Base-by-base conservation (phyloP, 2,329 filamentous ascomycete species). In the Chrysosporium queenslandicum region DNA sequence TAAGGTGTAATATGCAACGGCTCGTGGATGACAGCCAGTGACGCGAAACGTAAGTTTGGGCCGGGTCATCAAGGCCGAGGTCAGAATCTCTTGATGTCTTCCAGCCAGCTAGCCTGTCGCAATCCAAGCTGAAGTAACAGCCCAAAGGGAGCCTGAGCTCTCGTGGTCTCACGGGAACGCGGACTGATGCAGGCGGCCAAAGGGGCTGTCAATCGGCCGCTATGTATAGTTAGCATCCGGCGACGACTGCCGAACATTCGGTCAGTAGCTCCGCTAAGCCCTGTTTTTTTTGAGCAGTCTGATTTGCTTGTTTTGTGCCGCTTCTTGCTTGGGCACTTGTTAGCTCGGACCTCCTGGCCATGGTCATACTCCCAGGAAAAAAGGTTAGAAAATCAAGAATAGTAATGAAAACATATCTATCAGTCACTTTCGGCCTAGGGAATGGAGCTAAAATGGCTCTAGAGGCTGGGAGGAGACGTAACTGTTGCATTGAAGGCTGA, bases 281-380 rank as follows among this genome's bases (percentile, higher is more conserved):
- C 47, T 50, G 47, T 50, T 41, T 50, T 16, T 2, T 30, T 11
- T 46, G 16, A 7, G 8, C 37, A 34, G 8, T 50, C 39, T 50
- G 48, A 43, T 50, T 50, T 36, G 37, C 29, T 18, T 49, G 2
- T 1, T 12, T 5, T 4, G 8, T 16, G 2, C 14, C 2, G 12
- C 2, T 29, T n/a, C 16, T 29, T 27, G 30, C 30, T n/a, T n/a
- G n/a, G n/a, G n/a, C n/a, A n/a, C n/a, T n/a, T n/a, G n/a, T n/a
- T n/a, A n/a, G n/a, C n/a, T n/a, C n/a, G n/a, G n/a, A n/a, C n/a
- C n/a, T n/a, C n/a, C n/a, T n/a, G n/a, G n/a, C n/a, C n/a, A n/a
- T n/a, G 36, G 47, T 50, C 39, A 42, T 23, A 37, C 39, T 34
- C 25, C 16, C n/a, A 4, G 14, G 21, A 23, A 37, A 18, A 37